Evolutionary conservation across 2,329 filamentous ascomycete genomes (phyloP), one percentile per base, ranked within the genome.

Genomic region (Cladosporium austrohemisphaericum): DNA sequence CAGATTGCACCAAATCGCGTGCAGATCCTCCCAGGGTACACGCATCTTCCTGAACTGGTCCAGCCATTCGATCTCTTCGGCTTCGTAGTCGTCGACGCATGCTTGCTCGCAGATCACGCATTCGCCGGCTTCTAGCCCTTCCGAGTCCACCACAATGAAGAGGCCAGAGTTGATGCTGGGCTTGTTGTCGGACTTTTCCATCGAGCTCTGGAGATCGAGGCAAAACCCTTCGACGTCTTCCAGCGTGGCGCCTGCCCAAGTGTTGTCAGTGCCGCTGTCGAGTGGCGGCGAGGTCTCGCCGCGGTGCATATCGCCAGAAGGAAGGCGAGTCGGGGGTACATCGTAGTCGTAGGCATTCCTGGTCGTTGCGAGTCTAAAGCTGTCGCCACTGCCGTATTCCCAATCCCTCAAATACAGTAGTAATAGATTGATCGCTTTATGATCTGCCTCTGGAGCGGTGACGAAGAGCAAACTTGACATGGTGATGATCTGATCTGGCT

Each of bases 1-100:
- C 19, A 58, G 37, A 38, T 57, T 58, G 13, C 38, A 45, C 46
- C 47, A 58, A n/a, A 45, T 36, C 4, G 31, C n/a, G 22, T 52
- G 50, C n/a, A 29, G 19, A n/a, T 49, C 32, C 31, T 47, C 41
- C 52, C 47, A 55, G 3, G 52, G 51, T 16, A 54, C 18, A 1
- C 54, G 29, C 11, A 49, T 41, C 41, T 55, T 58, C 19, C 54
- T 44, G 22, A 32, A 43, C 14, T 13, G 14, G 9, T 32, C 40
- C 35, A 20, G 11, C 9, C 6, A 11, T 14, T n/a, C 16, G 18
- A 31, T 31, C 9, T 43, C 40, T 11, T 43, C 40, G 8, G n/a
- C 14, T 6, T 31, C 40, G 3, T 14, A 7, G 5, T 11, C 16
- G 5, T 14, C 13, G 11, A 26, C 25, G 11, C 6, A 6, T 4